Evolutionary conservation across 805 yeast species (phyloP).

Genomic region (Myxozyma neotropica): DNA sequence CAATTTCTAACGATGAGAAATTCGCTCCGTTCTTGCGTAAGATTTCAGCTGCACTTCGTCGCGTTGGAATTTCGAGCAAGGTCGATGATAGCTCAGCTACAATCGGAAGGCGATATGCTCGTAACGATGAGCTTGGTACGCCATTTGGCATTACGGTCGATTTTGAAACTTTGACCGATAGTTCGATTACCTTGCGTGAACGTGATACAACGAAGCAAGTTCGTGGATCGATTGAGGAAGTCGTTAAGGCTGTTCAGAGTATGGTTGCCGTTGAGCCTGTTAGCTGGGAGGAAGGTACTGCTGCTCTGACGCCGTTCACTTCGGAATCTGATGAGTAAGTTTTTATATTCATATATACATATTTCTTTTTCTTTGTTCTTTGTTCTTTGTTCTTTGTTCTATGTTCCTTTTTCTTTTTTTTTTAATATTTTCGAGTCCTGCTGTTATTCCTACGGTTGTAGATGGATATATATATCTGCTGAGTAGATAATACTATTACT

Average conservation of each 20-base stretch:
- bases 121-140: constrained; percentile 98
- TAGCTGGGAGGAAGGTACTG: constrained; percentile 86
- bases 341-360: neutral
- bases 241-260: constrained; percentile 67
- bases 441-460: neutral
- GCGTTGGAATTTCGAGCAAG: constrained; percentile 86
- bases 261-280: constrained; percentile 69
- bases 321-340: constrained; percentile 38
- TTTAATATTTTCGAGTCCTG: too few relatives aligned
- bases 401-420: neutral
- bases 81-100: constrained; percentile 97
- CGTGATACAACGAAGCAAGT: constrained; percentile 97
- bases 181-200: constrained; percentile 91
- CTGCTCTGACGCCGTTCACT: constrained; percentile 70
- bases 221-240: constrained; percentile 80
- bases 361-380: neutral
- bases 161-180: constrained; percentile 86
- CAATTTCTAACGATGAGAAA: constrained; percentile 81
- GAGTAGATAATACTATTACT: neutral
- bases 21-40: constrained; percentile 73
- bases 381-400: neutral
- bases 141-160: constrained; percentile 98
- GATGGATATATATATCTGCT: neutral
- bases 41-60: constrained; percentile 71
- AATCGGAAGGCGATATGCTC: constrained; percentile 96